phyloP scores from a whole-genome alignment of 2,329 filamentous ascomycete species.

The Botrytis elliptica region DNA sequence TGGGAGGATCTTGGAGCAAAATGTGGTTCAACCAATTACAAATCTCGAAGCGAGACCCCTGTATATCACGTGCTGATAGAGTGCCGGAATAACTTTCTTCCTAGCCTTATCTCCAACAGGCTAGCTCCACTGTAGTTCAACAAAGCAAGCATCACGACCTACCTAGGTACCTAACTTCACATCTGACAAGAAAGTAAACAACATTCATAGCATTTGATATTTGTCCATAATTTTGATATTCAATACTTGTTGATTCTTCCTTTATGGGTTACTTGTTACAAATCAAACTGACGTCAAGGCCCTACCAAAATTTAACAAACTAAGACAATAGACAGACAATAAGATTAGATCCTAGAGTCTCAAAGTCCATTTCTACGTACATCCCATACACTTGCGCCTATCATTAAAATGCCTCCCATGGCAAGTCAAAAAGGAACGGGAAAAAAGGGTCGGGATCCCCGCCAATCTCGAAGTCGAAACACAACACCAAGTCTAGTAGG shows the following conservation, averaged over 20 bases:
- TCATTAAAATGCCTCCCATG: constrained; percentile 53
- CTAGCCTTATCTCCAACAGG: not conserved
- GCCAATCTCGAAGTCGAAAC: constrained; percentile 71
- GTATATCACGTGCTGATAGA: not conserved
- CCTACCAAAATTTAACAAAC: not conserved
- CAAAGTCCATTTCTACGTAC: not conserved
- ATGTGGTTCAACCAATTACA: not conserved
- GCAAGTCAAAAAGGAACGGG: constrained; percentile 61
- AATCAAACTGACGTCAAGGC: not conserved
- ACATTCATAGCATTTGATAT: not conserved
- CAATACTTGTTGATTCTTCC: not conserved
- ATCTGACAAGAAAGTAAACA: not conserved
- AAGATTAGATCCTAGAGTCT: not conserved
- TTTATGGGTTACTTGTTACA: not conserved
- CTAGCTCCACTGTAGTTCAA: not conserved
- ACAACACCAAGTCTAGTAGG: constrained; percentile 62
- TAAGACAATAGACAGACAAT: not conserved
- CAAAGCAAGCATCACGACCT: constrained; percentile 5
- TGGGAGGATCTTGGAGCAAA: not conserved
- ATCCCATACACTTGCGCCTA: not conserved
- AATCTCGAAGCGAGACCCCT: not conserved
- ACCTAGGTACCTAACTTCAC: no score
- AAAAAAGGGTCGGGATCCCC: constrained; percentile 63
- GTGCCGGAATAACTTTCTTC: not conserved
- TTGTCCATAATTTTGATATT: not conserved